Base-by-base conservation (phyloP, 768 basidiomycete species). In the Mycena polygramma region DNA sequence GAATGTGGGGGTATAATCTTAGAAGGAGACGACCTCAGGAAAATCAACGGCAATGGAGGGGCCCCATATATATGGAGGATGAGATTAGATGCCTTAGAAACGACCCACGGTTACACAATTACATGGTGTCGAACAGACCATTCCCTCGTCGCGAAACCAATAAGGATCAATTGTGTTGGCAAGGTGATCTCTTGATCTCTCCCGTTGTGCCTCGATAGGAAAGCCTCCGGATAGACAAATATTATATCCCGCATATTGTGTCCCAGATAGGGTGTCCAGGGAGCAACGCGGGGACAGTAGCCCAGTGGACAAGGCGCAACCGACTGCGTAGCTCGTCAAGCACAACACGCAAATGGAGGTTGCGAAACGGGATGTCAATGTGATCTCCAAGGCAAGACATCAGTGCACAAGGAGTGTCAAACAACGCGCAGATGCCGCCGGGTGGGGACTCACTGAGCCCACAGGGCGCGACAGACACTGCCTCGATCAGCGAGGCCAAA, bases 151-250 rank as follows among this genome's bases (percentile, higher is more conserved):
- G 83, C 75, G 81, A 82, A 78, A 78, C 75, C 80, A 79, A 81
- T 80, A 82, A 76, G 78, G 77, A 84, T 83, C 83, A 83, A 84
- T 80, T 79, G 79, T 79, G 90, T 91, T 87, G 89, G 87, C 90
- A 90, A 90, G 90, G 89, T 73, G 87, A 91, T 82, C 57, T 72
- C 75, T 81, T 75, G 77, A 76, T 68, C 79, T 68, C 79, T 81
- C 75, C 80, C 78, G 77, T 78, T 76, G 70, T 52, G 69, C 69
- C 67, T 72, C 57, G 24, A 57, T 64, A 45, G 70, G 43, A 71
- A 64, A 62, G 52, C 55, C 63, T 30, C 72, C 62, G 69, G n/a
- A 24, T 63, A 11, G 59, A 26, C n/a, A 26, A 51, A 45, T 46
- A 46, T 46, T 46, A 37, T 54, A 37, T 41, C 15, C 41, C 15